phyloP scores from a whole-genome alignment of 2,329 filamentous ascomycete species.

The Esteya vermicola region DNA sequence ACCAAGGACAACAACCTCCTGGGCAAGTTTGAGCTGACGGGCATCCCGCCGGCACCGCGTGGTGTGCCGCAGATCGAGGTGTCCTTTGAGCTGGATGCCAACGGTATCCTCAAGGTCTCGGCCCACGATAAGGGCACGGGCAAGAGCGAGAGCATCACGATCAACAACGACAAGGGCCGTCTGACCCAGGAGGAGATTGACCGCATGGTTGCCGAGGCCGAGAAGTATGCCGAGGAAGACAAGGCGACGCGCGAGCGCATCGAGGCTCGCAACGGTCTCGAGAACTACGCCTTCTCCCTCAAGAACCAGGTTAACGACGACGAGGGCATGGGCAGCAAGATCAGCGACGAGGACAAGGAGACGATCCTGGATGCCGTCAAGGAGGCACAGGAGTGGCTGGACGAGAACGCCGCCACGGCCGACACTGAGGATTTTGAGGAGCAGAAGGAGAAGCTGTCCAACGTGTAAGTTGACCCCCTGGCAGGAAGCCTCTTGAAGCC shows the following conservation, averaged over 20 bases:
- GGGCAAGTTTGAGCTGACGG: conserved; percentile 95
- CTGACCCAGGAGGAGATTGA: conserved; percentile 95
- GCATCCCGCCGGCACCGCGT: conserved; percentile 86
- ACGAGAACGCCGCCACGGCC: conserved; percentile 80
- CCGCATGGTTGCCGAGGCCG: conserved; percentile 96
- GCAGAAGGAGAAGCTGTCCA: conserved; percentile 98
- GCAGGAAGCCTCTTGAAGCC: background rate
- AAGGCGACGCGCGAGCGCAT: conserved; percentile 96
- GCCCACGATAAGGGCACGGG: conserved; percentile 97
- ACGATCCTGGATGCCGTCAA: conserved; percentile 81
- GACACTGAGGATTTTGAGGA: conserved; percentile 93
- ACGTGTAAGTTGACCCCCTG: conserved; percentile 49
- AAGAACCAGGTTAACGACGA: conserved; percentile 99
- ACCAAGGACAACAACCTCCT: conserved; percentile 96
- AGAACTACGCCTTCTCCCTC: conserved; percentile 98
- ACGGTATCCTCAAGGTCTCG: conserved; percentile 94
- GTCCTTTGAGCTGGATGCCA: conserved; percentile 93
- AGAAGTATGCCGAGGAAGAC: conserved; percentile 98
- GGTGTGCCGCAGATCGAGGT: conserved; percentile 98
- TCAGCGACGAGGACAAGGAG: conserved; percentile 97
- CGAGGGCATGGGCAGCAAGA: conserved; percentile 94
- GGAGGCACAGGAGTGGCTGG: conserved; percentile 93
- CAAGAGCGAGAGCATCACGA: conserved; percentile 94
- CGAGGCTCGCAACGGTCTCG: conserved; percentile 86
- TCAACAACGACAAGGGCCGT: conserved; percentile 98